Evolutionary conservation across 2,329 filamentous ascomycete genomes (phyloP), one percentile per base, ranked within the genome.

Genomic region (Diaporthe sp.): DNA sequence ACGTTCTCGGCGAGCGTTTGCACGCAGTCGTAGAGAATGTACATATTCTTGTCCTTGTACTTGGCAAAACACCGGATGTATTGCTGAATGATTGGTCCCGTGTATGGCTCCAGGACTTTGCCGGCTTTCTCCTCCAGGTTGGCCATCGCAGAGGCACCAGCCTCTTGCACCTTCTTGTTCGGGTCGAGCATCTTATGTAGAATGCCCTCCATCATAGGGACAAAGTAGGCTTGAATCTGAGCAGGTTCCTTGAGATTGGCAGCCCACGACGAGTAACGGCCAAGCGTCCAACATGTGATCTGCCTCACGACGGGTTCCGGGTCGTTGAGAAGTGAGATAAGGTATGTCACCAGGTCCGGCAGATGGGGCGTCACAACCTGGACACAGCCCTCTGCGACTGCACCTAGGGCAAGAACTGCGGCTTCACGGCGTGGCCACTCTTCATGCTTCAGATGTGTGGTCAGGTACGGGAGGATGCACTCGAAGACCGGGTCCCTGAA

Each of bases 41-140:
- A 98, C 92, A 98, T 98, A 86, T 99, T 99, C 81, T 95, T 93
- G 84, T 98, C 96, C 89, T 99, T 98, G 91, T 98, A 99, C 85
- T 94, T 95, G 72, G 89, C 90, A 85, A 99, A 99, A 84, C 97
- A 99, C 76, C 90, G 89, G 71, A 98, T 95, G 81, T 96, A 98
- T 82, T 98, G 97, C 77, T 93, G 93, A 72, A 98, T 91, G 80
- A 99, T 98, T 37, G 96, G 94, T 39, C 93, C 90, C 80, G 95
- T 96, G 85, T 98, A 99, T 0, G 95, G 95, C 78, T 93, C 92
- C 57, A 99, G 86, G 77, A 93, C 90, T 77, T 92, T 92, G 75
- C 95, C 95, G 0, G 97, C 94, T 83, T 97, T 97, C 83, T 98
- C 97, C 84, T 98, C 97, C 12, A 99, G 89, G 81, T 96, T 97